Percentiles rank a stretch among this genome's conserved stretches.
Conservation (phyloP, 2,329 filamentous ascomycete species). For the Verticillium longisporum region DNA sequence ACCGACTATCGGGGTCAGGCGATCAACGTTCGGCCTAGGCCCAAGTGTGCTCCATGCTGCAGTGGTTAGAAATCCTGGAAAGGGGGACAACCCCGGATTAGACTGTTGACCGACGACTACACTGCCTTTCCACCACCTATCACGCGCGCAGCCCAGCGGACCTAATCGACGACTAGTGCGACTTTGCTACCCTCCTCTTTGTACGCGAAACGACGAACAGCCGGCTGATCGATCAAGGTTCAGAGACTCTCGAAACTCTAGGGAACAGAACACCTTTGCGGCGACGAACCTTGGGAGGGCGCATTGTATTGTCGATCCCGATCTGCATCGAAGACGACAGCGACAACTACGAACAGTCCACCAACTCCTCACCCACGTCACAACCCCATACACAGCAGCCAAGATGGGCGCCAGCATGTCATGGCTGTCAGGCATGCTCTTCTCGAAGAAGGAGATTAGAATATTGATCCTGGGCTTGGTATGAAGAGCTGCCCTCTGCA, state of each 20-base stretch:
- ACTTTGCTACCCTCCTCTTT: conserved; percentile 1
- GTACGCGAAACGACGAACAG: not conserved
- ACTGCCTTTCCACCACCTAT: not conserved
- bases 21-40: not conserved
- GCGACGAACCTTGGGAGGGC: not conserved
- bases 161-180: not conserved
- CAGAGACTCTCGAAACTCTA: not conserved
- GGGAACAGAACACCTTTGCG: not conserved
- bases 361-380: not conserved
- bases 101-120: not conserved
- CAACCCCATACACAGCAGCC: conserved; percentile 10
- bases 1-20: not conserved
- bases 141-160: not conserved
- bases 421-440: conserved; percentile 68
- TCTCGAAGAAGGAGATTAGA: conserved; percentile 94
- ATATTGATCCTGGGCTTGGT: conserved; percentile 93
- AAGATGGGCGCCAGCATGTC: conserved; percentile 60
- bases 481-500: conserved; percentile 37
- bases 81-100: not conserved
- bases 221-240: not conserved
- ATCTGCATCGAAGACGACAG: not conserved
- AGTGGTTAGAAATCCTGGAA: not conserved
- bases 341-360: not conserved
- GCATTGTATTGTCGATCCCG: not conserved
- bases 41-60: not conserved